Base-by-base conservation (phyloP, 345 rosid genomes). In the Durio zibethinus region DNA sequence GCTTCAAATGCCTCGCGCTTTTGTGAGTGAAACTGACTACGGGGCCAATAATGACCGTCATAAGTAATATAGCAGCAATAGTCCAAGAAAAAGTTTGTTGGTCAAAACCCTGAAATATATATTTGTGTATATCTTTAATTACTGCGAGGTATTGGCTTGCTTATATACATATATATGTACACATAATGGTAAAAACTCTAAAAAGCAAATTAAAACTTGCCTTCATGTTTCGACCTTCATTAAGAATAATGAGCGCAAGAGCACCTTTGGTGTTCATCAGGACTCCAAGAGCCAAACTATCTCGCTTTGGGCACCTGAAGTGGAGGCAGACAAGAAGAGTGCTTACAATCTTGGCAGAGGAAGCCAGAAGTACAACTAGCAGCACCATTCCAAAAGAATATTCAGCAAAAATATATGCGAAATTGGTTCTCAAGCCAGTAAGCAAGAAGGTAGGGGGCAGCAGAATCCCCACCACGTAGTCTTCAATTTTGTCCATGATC, bases 261-360 rank as follows among this genome's bases (percentile, higher is more conserved):
- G 86, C 81, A 1, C 91, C 91, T 73, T 88, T 90, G 59, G 88
- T 78, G 82, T 90, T 90, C 89, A 83, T 83, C 45, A 88, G 87
- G 12, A 86, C 54, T 29, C 89, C 91, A 14, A 90, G 90, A 43
- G 83, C 77, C 45, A 79, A 35, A 10, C 83, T 79, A 33, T 88
- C 90, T 2, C 79, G 83, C 21, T 53, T 21, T 12, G 85, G 47
- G 73, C 84, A 75, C 12, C 61, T 64, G 15, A 62, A 56, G 70
- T 65, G 20, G 20, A 38, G 12, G 42, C 88, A 79, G 45, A 86
- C 75, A 5, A 81, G 29, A 14, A 84, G 52, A 29, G 87, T 81
- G 21, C 86, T 65, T 8, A 80, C 9, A 43, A 87, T 53, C 79
- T 87, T 87, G 35, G 43, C 80, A 14, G 56, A 36, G 50, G 79